Evolutionary conservation across 75 land plant species (phyloP).

Genomic region (Cupressus sempervirens): DNA sequence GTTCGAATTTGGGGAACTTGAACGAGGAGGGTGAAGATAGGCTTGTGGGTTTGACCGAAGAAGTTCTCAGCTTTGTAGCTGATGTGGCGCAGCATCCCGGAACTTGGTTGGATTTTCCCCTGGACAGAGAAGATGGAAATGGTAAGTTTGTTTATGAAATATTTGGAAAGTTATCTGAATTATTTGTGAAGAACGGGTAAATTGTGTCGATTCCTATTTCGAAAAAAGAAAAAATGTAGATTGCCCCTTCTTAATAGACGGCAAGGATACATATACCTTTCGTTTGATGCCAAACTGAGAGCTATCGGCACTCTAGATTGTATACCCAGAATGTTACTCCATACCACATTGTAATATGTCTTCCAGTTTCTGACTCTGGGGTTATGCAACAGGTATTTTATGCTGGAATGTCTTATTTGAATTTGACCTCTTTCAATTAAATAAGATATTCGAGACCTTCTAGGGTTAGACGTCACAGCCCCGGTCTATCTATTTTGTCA

Average conservation of each 20-base stretch:
- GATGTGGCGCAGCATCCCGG: conserved; percentile 35
- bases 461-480: no score
- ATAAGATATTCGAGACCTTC: no score
- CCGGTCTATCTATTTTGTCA: no score
- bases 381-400: no score
- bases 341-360: neutral
- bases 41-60: conserved; percentile 37
- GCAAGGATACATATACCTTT: neutral
- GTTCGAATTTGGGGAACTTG: conserved; percentile 3
- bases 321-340: neutral
- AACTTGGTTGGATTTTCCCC: conserved; percentile 44
- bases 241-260: neutral
- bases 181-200: neutral
- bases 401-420: no score
- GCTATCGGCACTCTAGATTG: neutral
- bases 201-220: neutral
- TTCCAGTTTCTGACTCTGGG: neutral
- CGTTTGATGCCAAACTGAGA: neutral
- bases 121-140: conserved; percentile 25
- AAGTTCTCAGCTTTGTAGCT: conserved; percentile 28
- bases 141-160: conserved; percentile 12
- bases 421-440: no score
- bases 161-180: neutral
- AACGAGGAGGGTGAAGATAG: neutral
- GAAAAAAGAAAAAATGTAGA: neutral